phyloP scores from a whole-genome alignment of 345 rosid species.

The Euphorbia tirucalli region DNA sequence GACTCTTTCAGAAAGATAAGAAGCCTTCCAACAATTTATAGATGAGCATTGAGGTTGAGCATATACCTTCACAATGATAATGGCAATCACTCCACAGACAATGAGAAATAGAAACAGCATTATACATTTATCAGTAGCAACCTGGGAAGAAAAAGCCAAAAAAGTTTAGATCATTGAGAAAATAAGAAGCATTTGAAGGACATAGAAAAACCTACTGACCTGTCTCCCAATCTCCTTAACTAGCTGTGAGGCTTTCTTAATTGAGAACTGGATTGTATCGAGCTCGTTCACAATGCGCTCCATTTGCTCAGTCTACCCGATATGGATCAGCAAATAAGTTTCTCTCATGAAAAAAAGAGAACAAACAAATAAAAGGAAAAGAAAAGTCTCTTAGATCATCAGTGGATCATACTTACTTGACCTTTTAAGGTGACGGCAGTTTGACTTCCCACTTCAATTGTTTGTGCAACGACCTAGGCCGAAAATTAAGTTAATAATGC shows the following conservation, averaged over 20 bases:
- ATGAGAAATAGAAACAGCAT: constrained; percentile 88
- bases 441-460: constrained; percentile 97
- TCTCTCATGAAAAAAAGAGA: not conserved
- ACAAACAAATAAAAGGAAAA: not conserved
- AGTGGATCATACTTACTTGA: constrained; percentile 55
- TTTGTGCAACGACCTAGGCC: constrained; percentile 85
- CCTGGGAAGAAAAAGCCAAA: constrained; percentile 42
- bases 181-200: constrained; percentile 3
- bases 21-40: not conserved
- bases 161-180: constrained; percentile 7
- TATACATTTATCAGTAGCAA: constrained; percentile 98
- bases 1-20: not conserved
- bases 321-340: constrained; percentile 19
- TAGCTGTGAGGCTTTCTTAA: constrained; percentile 95
- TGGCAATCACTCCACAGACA: constrained; percentile 90
- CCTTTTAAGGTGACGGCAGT: constrained; percentile 88
- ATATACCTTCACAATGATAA: constrained; percentile 95
- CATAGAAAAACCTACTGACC: constrained; percentile 40
- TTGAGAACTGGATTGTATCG: constrained; percentile 95
- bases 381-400: not conserved
- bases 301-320: constrained; percentile 96
- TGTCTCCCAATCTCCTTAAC: constrained; percentile 99
- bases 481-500: constrained; percentile 23
- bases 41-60: constrained; percentile 11
- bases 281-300: constrained; percentile 93